Base-by-base conservation (phyloP, 2,329 filamentous ascomycete genomes). In the Aspergillus latus region DNA sequence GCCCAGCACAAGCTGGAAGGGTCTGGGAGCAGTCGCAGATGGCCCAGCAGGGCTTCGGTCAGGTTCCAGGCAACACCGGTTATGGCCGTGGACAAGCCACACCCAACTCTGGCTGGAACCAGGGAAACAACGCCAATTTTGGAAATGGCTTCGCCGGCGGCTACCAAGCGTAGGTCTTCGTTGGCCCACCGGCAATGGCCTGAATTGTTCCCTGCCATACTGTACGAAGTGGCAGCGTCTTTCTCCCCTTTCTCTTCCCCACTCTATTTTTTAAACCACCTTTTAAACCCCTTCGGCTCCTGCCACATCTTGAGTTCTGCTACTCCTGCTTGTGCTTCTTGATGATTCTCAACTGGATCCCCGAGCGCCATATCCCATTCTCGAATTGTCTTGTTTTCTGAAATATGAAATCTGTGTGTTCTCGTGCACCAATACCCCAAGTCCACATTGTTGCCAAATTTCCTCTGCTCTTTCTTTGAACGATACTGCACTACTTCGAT, bases 61-160 rank as follows among this genome's bases (percentile, higher is more conserved):
- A 88, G 82, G 68, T 86, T 80, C 62, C 88, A 83, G 80, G 78
- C 64, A 94, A 88, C 70, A 88, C 89, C 65, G 90, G 90, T 59
- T 96, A 92, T 70, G 90, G 90, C 61, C 90, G 91, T 71, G 90
- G 89, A 62, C 81, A 81, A 61, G 81, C 81, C 61, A 75, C 78
- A 54, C 78, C 80, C 64, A 74, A 74, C 52, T 69, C 73, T 60
- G 79, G 80, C 67, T 83, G 82, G 79, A 78, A 77, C 59, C 80
- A 82, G 67, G 79, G 80, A 54, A 73, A 71, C 62, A 76, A 74
- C 62, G 71, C 70, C 59, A 79, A 76, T 58, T 80, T 78, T 63
- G 77, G 77, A 62, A 83, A 83, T 69, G 81, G 80, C 69, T 85
- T 83, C 68, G 34, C 34, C 34, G 80, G 81, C 64, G 82, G 80